Base-by-base conservation (phyloP, 352 stramenopile species). In the Globisporangium nodosum region DNA sequence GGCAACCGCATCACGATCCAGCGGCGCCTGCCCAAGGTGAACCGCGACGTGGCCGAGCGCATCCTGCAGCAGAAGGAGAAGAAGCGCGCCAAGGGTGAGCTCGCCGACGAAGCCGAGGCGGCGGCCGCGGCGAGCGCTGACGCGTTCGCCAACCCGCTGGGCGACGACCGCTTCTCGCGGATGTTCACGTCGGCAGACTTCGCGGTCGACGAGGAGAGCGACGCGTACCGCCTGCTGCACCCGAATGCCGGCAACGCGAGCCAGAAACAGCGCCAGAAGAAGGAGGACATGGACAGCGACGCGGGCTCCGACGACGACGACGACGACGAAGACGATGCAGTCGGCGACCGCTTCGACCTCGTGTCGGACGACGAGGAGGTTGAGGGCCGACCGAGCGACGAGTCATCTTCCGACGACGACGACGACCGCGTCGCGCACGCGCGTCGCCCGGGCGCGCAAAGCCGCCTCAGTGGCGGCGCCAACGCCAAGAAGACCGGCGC, bases 151-250 rank as follows among this genome's bases (percentile, higher is more conserved):
- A 97, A 97, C 48, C 86, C 83, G 30, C 72, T 99, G 37, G 85
- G 85, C 45, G 97, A 99, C 77, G 88, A 99, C 68, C 96, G 97
- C 61, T 99, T 99, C 69, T 90, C 92, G 52, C 81, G 78, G 46
- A 92, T 99, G 74, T 99, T 99, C 71, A 90, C 86, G 64, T 98
- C 97, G 60, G 87, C 85, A 39, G 96, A 99, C 77, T 99, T 98
- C 73, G 72, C 98, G 67, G 97, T 99, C 64, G 96, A 99, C 74
- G 84, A 98, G 63, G 82, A 98, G 45, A 95, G 90, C 58, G 91
- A 98, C 35, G 91, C 98, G 68, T 99, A 98, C 75, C 90, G 90
- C 55, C 76, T 98, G 69, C 77, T 97, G 35, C 97, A 99, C 69
- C 96, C 97, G 45, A 98, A 91, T 69, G 90, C 90, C 50, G 73